A percentile compares a stretch with the other conserved stretches of the same genome.
Evolutionary conservation across 2,329 filamentous ascomycete genomes (phyloP).

Genomic region (Chalara sp.): DNA sequence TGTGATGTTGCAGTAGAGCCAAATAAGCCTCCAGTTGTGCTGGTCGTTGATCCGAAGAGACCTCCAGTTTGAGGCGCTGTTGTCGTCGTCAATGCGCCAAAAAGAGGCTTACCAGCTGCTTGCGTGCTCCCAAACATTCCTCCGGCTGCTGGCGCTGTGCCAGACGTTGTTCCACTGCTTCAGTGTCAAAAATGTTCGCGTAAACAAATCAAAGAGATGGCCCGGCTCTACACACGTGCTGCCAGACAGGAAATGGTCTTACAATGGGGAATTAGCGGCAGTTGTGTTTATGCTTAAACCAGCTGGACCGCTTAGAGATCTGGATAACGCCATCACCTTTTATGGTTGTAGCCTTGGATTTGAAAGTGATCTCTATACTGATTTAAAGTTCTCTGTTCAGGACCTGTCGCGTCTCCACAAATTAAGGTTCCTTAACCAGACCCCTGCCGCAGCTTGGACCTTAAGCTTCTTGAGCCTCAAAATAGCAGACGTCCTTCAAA

Average conservation of each 20-base stretch:
- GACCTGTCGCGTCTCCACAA: too few species aligned
- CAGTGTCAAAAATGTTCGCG: slow-evolving; percentile 11
- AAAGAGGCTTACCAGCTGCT: slow-evolving; percentile 23
- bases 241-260: slow-evolving; percentile 18
- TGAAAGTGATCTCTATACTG: background rate
- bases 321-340: slow-evolving; percentile 31
- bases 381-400: too few species aligned
- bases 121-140: slow-evolving; percentile 26
- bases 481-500: background rate
- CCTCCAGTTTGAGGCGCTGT: slow-evolving; percentile 21
- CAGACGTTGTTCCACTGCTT: slow-evolving; percentile 20
- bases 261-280: slow-evolving; percentile 52
- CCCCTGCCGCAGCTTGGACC: too few species aligned
- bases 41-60: slow-evolving; percentile 25
- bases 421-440: too few species aligned
- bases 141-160: slow-evolving; percentile 19
- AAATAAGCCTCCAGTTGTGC: slow-evolving; percentile 23
- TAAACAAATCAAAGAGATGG: slow-evolving; percentile 14
- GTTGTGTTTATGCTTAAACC: slow-evolving; percentile 59
- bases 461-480: too few species aligned
- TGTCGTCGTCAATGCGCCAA: slow-evolving; percentile 22
- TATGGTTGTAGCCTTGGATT: background rate
- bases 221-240: slow-evolving; percentile 18
- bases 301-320: slow-evolving; percentile 50
- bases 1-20: slow-evolving; percentile 15